Percentiles rank a stretch among this genome's conserved stretches.
These are phyloP conservation scores for Pontederia paniculata DNA, from an alignment of 176 grass and related monocot species.

Conservation along the genomic window DNA sequence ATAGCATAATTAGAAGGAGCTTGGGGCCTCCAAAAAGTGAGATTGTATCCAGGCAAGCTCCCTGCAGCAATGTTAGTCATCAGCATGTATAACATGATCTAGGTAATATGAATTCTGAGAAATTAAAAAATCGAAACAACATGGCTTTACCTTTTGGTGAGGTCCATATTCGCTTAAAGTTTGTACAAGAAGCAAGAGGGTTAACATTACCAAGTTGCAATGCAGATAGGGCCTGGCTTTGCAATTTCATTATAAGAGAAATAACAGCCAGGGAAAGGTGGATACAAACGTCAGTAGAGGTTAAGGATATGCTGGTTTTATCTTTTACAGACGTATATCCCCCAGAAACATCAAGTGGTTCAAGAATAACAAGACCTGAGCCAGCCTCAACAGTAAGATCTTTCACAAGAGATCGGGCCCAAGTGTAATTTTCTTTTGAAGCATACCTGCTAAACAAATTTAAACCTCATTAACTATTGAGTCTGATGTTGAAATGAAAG, in stretches of 20 bases:
- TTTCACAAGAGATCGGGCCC: conserved; percentile 72
- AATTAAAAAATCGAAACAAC: no score
- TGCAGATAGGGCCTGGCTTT: conserved; percentile 74
- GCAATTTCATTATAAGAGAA: conserved; percentile 89
- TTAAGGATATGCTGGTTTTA: conserved; percentile 59
- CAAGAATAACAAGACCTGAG: conserved; percentile 82
- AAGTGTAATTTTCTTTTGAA: conserved; percentile 91
- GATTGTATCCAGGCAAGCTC: conserved; percentile 64
- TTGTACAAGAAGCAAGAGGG: conserved; percentile 78
- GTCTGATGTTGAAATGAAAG: conserved; percentile 6
- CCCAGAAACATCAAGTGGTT: conserved; percentile 85
- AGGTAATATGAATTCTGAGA: no score
- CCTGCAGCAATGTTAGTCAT: conserved; percentile 24
- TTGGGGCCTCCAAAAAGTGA: conserved; percentile 96
- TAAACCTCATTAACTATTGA: background rate
- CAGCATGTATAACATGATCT: no score
- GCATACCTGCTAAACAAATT: conserved; percentile 52
- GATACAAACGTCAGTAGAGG: conserved; percentile 68
- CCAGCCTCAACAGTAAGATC: conserved; percentile 82
- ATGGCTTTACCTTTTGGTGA: conserved; percentile 47
- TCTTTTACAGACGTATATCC: conserved; percentile 84
- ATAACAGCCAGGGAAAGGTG: conserved; percentile 84
- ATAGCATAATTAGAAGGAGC: conserved; percentile 93
- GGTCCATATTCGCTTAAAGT: conserved; percentile 80
- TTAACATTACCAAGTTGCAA: conserved; percentile 90